Evolutionary conservation across 2,329 filamentous ascomycete species (phyloP), one percentile per base, ranked within the genome.

Genomic region (Chaetomiaceae sp.): DNA sequence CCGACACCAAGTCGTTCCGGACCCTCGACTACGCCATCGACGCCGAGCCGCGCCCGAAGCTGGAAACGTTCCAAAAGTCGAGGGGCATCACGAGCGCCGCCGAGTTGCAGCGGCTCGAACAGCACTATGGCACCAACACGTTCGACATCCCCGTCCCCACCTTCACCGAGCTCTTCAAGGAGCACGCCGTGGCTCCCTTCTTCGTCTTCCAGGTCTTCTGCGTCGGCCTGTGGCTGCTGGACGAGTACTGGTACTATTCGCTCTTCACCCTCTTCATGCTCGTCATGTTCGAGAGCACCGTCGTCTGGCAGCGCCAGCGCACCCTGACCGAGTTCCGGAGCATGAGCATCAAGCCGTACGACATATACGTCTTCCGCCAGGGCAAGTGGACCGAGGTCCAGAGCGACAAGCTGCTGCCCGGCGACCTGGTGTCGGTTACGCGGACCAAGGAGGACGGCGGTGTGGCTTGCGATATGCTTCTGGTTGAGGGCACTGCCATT

Each of bases 161-260:
- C 11, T 99, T 99, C 64, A 84, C 87, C 47, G 94, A 99, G 74
- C 82, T 99, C 46, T 99, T 96, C 81, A 89, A 95, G 72, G 94
- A 99, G 72, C 95, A 99, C 71, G 92, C 95, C 22, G 95, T 99
- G 20, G 95, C 95, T 20, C 94, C 94, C 5, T 99, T 99, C 78
- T 99, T 99, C 73, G 91, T 99, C 59, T 99, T 99, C 75, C 94
- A 99, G 77, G 80, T 99, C 57, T 99, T 99, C 77, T 99, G 95
- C 65, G 94, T 99, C 54, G 95, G 94, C 15, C 76, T 99, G 57
- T 99, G 94, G 94, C 89, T 97, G 85, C 76, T 99, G 68, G 94
- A 99, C 68, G 95, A 99, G 73, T 99, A 97, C 75, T 99, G 95
- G 94, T 99, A 99, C 77, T 99, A 99, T 75, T 97, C 94, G 57